phyloP scores from a whole-genome alignment of 805 yeast genomes.

The Sungouiella thailandica region DNA sequence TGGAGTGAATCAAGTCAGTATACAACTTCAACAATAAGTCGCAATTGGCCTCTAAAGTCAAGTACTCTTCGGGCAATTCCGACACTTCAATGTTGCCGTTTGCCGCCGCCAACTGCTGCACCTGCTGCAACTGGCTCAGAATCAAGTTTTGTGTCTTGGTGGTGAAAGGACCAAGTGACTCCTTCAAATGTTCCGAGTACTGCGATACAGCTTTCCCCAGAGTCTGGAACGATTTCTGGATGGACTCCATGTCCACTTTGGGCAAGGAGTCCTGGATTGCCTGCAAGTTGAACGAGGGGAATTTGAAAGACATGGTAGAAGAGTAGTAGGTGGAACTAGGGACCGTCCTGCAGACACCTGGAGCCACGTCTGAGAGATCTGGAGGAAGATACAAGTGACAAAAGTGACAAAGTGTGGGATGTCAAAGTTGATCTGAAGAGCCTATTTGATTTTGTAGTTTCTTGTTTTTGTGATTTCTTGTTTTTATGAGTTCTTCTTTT shows the following conservation, averaged over 20 bases:
- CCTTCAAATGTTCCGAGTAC: constrained; percentile 37
- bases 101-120: constrained; percentile 34
- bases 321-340: no score
- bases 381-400: no score
- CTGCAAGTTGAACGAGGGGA: constrained; percentile 33
- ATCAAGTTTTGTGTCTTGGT: constrained; percentile 55
- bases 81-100: constrained; percentile 49
- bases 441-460: no score
- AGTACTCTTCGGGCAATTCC: constrained; percentile 71
- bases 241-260: constrained; percentile 30
- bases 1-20: constrained; percentile 41
- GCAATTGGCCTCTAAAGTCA: constrained; percentile 59
- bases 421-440: no score
- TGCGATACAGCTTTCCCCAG: constrained; percentile 38
- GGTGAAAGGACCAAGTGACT: constrained; percentile 48
- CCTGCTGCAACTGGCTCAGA: constrained; percentile 57
- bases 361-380: no score
- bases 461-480: no score
- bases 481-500: no score
- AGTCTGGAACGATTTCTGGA: constrained; percentile 32
- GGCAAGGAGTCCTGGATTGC: constrained; percentile 39
- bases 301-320: constrained; percentile 34
- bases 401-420: no score
- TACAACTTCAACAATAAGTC: constrained; percentile 61
- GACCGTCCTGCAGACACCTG: no score